These are phyloP conservation scores for Sodiomyces alkalinus DNA, from an alignment of 2,329 filamentous ascomycete species.

Conservation along the genomic window DNA sequence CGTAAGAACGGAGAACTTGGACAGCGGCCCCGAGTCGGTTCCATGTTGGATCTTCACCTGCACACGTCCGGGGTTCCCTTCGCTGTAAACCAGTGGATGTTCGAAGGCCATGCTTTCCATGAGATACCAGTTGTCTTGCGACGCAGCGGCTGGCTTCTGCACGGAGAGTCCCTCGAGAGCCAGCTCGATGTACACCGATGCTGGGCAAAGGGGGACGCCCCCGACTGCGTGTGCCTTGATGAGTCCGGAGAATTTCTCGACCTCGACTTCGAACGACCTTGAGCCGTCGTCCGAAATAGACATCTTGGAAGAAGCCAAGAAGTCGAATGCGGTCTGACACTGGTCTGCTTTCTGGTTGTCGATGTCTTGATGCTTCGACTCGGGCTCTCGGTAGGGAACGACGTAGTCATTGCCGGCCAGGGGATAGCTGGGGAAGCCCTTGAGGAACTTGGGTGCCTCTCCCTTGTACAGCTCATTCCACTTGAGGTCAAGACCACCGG, in stretches of 20 bases:
- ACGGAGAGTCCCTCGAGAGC: slow-evolving; percentile 8
- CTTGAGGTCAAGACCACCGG: background rate
- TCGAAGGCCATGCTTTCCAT: background rate
- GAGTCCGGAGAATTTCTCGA: slow-evolving; percentile 4
- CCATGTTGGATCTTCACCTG: background rate
- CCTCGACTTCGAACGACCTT: slow-evolving; percentile 4
- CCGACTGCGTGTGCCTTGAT: slow-evolving; percentile 10
- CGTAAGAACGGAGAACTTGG: background rate
- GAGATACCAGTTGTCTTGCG: too few relatives aligned
- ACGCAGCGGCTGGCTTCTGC: too few relatives aligned
- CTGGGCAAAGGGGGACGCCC: slow-evolving; percentile 9
- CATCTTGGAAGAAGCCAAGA: background rate
- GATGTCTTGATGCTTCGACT: background rate
- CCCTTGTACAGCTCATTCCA: background rate
- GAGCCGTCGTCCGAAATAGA: slow-evolving; percentile 3
- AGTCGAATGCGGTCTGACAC: background rate
- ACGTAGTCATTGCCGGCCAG: background rate
- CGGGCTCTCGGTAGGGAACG: background rate
- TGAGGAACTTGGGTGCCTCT: background rate
- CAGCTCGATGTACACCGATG: slow-evolving; percentile 11
- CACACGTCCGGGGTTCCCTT: background rate
- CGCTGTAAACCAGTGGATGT: background rate
- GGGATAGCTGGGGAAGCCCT: background rate
- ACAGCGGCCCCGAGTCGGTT: background rate
- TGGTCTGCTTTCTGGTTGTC: background rate